Evolutionary conservation across 176 grass and related monocot species (phyloP).

Genomic region (Oryza coarctata): DNA sequence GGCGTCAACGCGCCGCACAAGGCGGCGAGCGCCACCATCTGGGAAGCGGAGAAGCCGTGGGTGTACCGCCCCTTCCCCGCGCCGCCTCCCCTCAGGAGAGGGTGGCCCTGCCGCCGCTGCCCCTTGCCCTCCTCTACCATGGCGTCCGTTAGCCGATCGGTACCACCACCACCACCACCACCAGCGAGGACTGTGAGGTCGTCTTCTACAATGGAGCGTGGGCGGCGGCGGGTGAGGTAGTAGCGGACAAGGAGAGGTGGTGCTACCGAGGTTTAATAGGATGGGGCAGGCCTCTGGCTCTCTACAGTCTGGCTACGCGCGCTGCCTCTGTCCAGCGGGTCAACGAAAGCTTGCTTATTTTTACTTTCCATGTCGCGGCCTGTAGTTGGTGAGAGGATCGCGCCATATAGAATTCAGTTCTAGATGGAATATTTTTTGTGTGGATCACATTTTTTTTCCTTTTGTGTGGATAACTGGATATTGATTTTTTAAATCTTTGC

Average conservation of each 20-base stretch:
- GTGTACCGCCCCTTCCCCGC: constrained; percentile 47
- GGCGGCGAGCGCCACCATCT: constrained; percentile 61
- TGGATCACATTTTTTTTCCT: no score
- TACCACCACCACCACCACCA: no score
- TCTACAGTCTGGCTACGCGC: no score
- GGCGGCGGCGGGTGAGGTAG: not conserved
- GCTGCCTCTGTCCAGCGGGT: not conserved
- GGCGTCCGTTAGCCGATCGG: not conserved
- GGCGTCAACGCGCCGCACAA: constrained; percentile 63
- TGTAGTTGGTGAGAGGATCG: not conserved
- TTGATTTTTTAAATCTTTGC: not conserved
- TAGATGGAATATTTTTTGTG: not conserved
- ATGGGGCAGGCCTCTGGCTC: no score
- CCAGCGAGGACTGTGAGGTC: no score
- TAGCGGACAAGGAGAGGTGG: constrained; percentile 13
- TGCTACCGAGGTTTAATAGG: constrained; percentile 9
- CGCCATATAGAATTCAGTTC: no score
- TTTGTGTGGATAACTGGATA: no score
- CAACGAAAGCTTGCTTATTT: not conserved
- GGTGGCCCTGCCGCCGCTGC: constrained; percentile 50
- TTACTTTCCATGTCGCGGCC: not conserved
- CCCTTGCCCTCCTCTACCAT: constrained; percentile 35
- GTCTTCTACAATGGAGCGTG: constrained; percentile 13
- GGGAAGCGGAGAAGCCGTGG: constrained; percentile 76
- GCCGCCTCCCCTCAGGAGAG: constrained; percentile 54